A percentile compares a stretch with the other conserved stretches of the same genome.
Conservation (phyloP, 1,284 basidiomycete genomes). For the Polyporus tsugae region DNA sequence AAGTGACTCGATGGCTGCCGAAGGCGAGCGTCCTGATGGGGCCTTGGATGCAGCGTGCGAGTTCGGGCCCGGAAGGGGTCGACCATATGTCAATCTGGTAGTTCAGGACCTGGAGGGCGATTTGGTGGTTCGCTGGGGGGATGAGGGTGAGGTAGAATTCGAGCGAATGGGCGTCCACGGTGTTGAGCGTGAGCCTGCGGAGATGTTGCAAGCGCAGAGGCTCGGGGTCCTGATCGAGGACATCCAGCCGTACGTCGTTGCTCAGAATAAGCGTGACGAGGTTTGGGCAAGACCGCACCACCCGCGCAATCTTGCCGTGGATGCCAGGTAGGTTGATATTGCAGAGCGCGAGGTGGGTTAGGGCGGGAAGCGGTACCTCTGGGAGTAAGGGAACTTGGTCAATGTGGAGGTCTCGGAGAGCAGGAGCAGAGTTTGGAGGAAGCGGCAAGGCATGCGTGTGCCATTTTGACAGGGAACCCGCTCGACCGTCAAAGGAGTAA, state of each 20-base stretch:
- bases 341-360: constrained; percentile 16
- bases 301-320: background rate
- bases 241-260: background rate
- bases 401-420: constrained; percentile 4
- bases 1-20: background rate
- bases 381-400: constrained; percentile 15
- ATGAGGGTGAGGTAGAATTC: constrained; percentile 9
- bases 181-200: constrained; percentile 2
- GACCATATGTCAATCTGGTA: constrained; percentile 5
- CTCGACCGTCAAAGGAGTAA: constrained; percentile 9
- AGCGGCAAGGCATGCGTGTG: constrained; percentile 8
- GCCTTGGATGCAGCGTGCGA: background rate
- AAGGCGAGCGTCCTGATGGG: constrained; percentile 6
- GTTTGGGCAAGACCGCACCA: constrained; percentile 6
- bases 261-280: constrained; percentile 7
- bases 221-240: background rate
- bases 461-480: constrained; percentile 13
- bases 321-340: background rate
- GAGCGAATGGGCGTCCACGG: background rate
- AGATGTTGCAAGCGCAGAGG: background rate
- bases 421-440: background rate
- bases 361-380: background rate
- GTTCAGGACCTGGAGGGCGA: constrained; percentile 4
- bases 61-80: background rate
- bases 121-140: background rate